Base-by-base conservation (phyloP, 1,284 basidiomycete genomes). In the Anthracocystis walkeri region DNA sequence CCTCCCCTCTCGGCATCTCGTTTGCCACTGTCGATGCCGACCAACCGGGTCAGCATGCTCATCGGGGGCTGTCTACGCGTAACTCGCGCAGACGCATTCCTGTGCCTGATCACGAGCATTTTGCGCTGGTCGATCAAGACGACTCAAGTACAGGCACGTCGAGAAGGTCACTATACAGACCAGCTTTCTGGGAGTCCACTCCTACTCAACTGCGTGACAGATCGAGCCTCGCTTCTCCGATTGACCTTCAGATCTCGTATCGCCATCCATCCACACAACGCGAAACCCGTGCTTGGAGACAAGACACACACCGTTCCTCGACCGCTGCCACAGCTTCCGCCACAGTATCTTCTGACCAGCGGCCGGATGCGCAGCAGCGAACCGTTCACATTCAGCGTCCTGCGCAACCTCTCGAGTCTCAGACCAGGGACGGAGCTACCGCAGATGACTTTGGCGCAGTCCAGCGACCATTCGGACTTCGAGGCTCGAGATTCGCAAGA, bases 1-100 rank as follows among this genome's bases (percentile, higher is more conserved):
- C 65, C 21, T 73, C 70, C 20, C 70, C 70, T 7, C 60, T 73
- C 38, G 33, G 45, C 27, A 31, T 73, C 7, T 33, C 70, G 1
- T 73, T 73, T 27, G 41, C 58, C 6, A 31, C 58, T 33, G 49
- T 23, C 14, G 62, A 54, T 23, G 40, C 41, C 12, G 44, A 62
- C 27, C 40, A 38, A 7, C 7, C 12, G 27, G 23, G 27, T 6
- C 58, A 52, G 23, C 31, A n/a, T 42, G 49, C 58, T 21, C 23
- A 33, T 21, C 38, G 25, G 40, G 50, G 49, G 16, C 45, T 48
- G 16, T 31, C 41, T 7, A 35, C 35, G 35, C 31, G 51, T 10
- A 46, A 20, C 31, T 38, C 38, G 25, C 56, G 56, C 46, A 49
- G 56, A 29, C 56, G 56, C 20, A 42, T 21, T 4, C 56, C 23